Base-by-base conservation (phyloP, 805 yeast genomes). In the Teunomyces tritomae region DNA sequence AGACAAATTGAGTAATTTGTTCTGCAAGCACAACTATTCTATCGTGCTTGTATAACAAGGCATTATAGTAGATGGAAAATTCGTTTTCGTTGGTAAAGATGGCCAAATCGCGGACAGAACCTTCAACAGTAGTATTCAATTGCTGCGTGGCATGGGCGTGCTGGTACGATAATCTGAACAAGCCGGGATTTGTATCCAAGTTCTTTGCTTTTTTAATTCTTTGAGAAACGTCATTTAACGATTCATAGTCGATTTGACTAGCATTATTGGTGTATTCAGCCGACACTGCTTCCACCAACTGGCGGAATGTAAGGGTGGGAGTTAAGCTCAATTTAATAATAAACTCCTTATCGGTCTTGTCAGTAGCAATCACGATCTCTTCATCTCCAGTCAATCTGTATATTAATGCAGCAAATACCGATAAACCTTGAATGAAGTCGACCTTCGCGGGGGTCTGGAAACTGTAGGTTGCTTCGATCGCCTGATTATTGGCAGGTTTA, bases 321-420 rank as follows among this genome's bases (percentile, higher is more conserved):
- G 80, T 77, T 50, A 89, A 70, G 29, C 71, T 71, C 39, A 87
- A 70, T 58, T 96, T 77, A 26, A 89, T 62, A 13, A 88, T 83
- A 54, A 83, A 79, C 26, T 81, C 81, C 44, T 71, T 68, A 11
- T 61, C 63, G 8, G 57, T 48, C 11, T 52, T 50, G 55, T 85
- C 82, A 0, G 90, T 83, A n/a, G 91, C 90, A 51, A 92, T 70
- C n/a, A 86, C 84, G 44, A 94, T 84, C 58, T 92, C 97, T 55
- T 92, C 97, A 63, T 92, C 98, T 20, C 97, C 98, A 2, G 97
- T 86, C 41, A 89, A 72, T 61, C 98, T 77, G 66, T 79, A 85
- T 33, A 89, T 76, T 48, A 92, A 74, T 0, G 85, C 81, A 20
- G 85, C 80, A 68, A 84, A 87, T 0, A 79, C 79, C 13, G 96